Conservation (phyloP, 2,329 filamentous ascomycete species). For the Claviceps paspali region DNA sequence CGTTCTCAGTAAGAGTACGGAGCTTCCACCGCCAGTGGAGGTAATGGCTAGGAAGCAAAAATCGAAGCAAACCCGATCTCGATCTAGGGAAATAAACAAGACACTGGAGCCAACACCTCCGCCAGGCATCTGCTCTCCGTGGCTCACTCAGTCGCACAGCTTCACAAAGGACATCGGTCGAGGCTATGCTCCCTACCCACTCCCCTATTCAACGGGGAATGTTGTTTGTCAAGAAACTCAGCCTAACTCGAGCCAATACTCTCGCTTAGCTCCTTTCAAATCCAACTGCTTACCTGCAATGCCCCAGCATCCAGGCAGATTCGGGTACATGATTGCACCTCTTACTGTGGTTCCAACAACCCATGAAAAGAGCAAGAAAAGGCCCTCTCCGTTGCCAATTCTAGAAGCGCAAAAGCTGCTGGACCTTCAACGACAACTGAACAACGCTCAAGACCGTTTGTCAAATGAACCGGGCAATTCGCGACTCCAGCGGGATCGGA, state of each 20-base stretch:
- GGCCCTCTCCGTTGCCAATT: not conserved
- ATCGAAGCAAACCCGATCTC: not conserved
- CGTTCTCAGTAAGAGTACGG: not conserved
- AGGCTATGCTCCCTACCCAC: not conserved
- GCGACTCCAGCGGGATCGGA: constrained; percentile 11
- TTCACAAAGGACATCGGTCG: not conserved
- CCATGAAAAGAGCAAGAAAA: not conserved
- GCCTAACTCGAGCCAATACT: not conserved
- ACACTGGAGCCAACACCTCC: not conserved
- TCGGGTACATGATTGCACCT: not conserved
- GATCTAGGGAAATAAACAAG: not conserved
- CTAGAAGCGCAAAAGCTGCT: constrained; percentile 8
- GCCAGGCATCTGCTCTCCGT: not conserved
- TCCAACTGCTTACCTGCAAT: not conserved
- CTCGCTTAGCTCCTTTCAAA: not conserved
- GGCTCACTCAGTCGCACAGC: not conserved
- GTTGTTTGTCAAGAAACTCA: not conserved
- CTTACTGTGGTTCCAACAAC: not conserved
- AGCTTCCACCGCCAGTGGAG: not conserved
- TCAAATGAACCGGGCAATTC: constrained; percentile 10
- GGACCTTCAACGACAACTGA: constrained; percentile 14
- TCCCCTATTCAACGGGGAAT: not conserved
- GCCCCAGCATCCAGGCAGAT: not conserved
- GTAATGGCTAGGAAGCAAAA: not conserved
- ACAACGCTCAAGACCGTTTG: constrained; percentile 13